Base-by-base conservation (phyloP, 2,329 filamentous ascomycete genomes). In the Chrysoporthe cubensis region DNA sequence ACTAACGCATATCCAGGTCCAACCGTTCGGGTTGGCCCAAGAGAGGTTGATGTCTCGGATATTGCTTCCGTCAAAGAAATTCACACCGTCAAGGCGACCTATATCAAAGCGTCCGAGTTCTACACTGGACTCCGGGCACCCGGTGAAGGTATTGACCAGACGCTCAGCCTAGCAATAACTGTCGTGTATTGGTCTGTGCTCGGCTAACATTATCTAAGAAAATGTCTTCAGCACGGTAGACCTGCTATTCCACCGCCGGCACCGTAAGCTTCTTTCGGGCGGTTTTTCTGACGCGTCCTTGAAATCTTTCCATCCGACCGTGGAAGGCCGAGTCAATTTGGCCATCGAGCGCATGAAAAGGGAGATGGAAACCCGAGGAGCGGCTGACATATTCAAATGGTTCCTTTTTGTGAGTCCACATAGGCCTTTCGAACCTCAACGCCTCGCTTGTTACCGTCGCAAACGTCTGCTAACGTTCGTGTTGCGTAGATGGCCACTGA, bases 321-420 rank as follows among this genome's bases (percentile, higher is more conserved):
- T 87, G 11, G 71, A 77, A 3, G 71, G 70, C 0, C 80, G 78
- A 21, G 76, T 81, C 0, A 72, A 76, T 0, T 69, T 83, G 11
- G 75, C 83, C 0, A 76, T 87, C 1, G 43, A 78, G 2, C 77
- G 75, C 59, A 86, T 88, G 32, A 73, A 69, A 0, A 74, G 80
- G n/a, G 84, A 87, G 60, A 78, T 81, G 69, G 66, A 75, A 21
- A 62, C 66, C 0, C 73, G 73, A 0, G 78, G 81, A 0, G 75
- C 69, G 0, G 78, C 76, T 0, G 84, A 88, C 68, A 74, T 87
- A 0, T 78, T 80, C 67, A 86, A 86, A 66, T 88, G 85, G 85
- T 84, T 79, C 76, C 73, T 81, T 6, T 86, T 85, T 64, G 81
- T 87, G 78, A 75, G 84, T 0, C n/a, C 16, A 58, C 3, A 57